A percentile compares a stretch with the other conserved stretches of the same genome.
Conservation (phyloP, 345 rosid genomes). For the Alliaria petiolata region DNA sequence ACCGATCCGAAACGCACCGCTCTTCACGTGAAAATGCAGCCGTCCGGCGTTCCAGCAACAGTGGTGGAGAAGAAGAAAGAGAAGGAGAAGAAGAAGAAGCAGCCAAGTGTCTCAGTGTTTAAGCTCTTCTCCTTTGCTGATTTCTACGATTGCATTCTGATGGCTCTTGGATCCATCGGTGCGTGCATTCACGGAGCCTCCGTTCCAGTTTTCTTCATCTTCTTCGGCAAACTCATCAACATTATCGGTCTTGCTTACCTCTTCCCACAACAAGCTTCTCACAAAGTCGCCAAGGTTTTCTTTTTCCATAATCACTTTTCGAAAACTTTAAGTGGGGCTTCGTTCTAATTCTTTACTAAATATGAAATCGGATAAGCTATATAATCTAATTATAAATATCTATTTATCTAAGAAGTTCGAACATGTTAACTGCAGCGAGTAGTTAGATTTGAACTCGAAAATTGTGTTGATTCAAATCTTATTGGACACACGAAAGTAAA, state of each 20-base stretch:
- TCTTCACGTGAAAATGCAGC: slow-evolving; percentile 29
- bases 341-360: background rate
- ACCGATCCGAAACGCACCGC: background rate
- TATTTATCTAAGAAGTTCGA: background rate
- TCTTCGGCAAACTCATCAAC: slow-evolving; percentile 86
- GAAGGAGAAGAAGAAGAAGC: slow-evolving; percentile 5
- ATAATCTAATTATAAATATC: background rate
- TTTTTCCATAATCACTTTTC: background rate
- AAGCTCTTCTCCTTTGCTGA: slow-evolving; percentile 88
- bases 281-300: slow-evolving; percentile 75
- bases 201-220: slow-evolving; percentile 91
- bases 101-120: slow-evolving; percentile 47
- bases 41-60: slow-evolving; percentile 18
- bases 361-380: too few relatives aligned
- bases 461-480: background rate
- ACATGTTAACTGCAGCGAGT: too few relatives aligned
- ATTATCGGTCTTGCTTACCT: slow-evolving; percentile 82
- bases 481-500: background rate
- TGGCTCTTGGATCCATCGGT: slow-evolving; percentile 80
- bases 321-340: background rate
- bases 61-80: background rate
- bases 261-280: slow-evolving; percentile 83
- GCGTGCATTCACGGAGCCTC: slow-evolving; percentile 90
- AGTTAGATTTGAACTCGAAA: background rate
- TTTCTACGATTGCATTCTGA: slow-evolving; percentile 58